Conservation (phyloP, 208 protist genomes). For the Trypanosoma cruzi region DNA sequence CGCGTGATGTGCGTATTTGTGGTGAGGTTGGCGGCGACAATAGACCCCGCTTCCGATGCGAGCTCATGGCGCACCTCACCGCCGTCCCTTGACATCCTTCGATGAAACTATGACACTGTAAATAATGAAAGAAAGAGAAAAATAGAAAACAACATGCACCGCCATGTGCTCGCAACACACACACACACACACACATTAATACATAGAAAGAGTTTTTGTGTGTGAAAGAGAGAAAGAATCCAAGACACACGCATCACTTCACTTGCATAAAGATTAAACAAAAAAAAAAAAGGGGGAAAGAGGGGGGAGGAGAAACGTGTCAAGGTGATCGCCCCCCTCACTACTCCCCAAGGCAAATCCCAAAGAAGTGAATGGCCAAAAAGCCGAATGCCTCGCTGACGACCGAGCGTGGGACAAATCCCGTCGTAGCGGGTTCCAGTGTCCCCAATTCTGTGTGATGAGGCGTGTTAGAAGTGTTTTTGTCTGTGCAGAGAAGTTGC, state of each 20-base stretch:
- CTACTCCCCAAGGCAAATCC: background rate
- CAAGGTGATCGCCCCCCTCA: background rate
- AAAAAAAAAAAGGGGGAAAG: too few species aligned
- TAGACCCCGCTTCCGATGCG: background rate
- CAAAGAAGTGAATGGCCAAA: constrained; percentile 18
- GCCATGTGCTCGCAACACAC: background rate
- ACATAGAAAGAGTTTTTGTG: too few species aligned
- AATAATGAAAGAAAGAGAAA: constrained; percentile 18
- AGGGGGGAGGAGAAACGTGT: constrained; percentile 21
- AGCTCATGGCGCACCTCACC: background rate
- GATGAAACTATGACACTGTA: background rate
- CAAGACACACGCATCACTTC: background rate
- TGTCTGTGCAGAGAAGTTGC: constrained; percentile 14
- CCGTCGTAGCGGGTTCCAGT: background rate
- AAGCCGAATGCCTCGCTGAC: constrained; percentile 27
- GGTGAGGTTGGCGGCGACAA: background rate
- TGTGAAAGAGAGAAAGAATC: background rate
- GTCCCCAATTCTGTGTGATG: background rate
- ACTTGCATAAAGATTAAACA: too few species aligned
- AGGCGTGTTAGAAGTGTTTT: background rate
- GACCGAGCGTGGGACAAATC: background rate
- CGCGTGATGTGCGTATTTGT: background rate
- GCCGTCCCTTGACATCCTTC: background rate
- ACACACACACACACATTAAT: too few species aligned
- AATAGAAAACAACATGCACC: constrained; percentile 7